Evolutionary conservation across 345 rosid genomes (phyloP), one percentile per base, ranked within the genome.

Genomic region (Acer yangbiense): DNA sequence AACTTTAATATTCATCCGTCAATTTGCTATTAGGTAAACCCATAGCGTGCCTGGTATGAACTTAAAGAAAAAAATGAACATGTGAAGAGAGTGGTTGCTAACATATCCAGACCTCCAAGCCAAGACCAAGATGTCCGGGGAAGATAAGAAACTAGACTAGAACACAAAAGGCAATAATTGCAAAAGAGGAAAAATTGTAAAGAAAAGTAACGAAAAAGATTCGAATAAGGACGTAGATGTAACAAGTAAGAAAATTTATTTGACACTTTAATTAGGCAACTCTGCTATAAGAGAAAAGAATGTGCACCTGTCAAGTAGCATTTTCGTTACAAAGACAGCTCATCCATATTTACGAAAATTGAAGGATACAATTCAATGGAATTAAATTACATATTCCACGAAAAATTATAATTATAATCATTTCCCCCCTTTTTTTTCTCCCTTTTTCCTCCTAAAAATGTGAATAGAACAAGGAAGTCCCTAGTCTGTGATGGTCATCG

Each of bases 401-500:
- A 79, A 76, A 71, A 84, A 25, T 25, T 25, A 25, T 25, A 25
- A 71, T 79, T 60, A 76, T 58, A 68, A 78, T 64, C 27, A 10
- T 78, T 64, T 43, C 9, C 46, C 46, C 1, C 46, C 39, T 5
- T 5, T 35, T 32, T 35, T 29, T 29, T 35, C 35, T 4, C 35
- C 39, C 39, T 4, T 35, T 35, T 35, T 35, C 39, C 39, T 35
- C 39, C 39, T 35, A 35, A 43, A 75, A 55, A 65, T 67, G 68
- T 54, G 3, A 75, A 78, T 58, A 62, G 71, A 69, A 50, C 66
- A 73, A 29, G 72, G n/a, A 44, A 73, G 29, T 27, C 65, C 75
- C 83, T 79, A 76, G 52, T 67, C 64, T 68, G 69, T 69, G 44
- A 61, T 72, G 82, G 80, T 65, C 35, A 78, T 13, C 18, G 61